Percentiles rank a stretch among this genome's conserved stretches.
phyloP scores from a whole-genome alignment of 2,329 filamentous ascomycete species.

The Bipolaris oryzae region DNA sequence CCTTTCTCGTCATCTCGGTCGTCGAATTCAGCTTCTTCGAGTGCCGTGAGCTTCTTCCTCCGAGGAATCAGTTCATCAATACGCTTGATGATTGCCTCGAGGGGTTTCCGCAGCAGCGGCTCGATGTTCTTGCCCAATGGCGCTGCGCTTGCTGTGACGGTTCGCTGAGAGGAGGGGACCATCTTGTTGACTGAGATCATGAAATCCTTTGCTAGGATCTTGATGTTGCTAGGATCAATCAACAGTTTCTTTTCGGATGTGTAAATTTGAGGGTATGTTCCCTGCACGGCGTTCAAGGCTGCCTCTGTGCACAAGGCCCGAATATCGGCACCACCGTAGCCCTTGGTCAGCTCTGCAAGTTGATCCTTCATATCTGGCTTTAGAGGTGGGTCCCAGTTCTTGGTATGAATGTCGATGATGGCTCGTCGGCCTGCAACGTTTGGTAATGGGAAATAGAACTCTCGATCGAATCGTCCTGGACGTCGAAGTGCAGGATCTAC shows the following conservation, averaged over 20 bases:
- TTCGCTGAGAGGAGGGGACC: slow-evolving; percentile 90
- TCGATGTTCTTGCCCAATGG: slow-evolving; percentile 80
- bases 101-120: slow-evolving; percentile 76
- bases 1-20: slow-evolving; percentile 81
- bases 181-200: slow-evolving; percentile 97
- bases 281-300: slow-evolving; percentile 91
- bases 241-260: slow-evolving; percentile 85
- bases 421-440: slow-evolving; percentile 78
- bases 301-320: slow-evolving; percentile 95
- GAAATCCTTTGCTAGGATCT: slow-evolving; percentile 90
- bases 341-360: slow-evolving; percentile 87
- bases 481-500: slow-evolving; percentile 94
- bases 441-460: slow-evolving; percentile 97
- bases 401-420: slow-evolving; percentile 94
- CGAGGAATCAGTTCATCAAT: slow-evolving; percentile 81
- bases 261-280: slow-evolving; percentile 96
- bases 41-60: slow-evolving; percentile 82
- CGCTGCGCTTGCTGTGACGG: slow-evolving; percentile 80
- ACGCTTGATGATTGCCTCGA: slow-evolving; percentile 70
- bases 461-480: slow-evolving; percentile 92
- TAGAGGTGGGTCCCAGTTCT: slow-evolving; percentile 83
- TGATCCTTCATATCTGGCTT: slow-evolving; percentile 79
- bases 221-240: slow-evolving; percentile 83
- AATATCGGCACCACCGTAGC: slow-evolving; percentile 94
- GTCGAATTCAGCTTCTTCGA: slow-evolving; percentile 94